A percentile compares a stretch with the other conserved stretches of the same genome.
These are phyloP conservation scores for Pleodorina starrii DNA, from an alignment of 139 green algal species.

Conservation along the genomic window DNA sequence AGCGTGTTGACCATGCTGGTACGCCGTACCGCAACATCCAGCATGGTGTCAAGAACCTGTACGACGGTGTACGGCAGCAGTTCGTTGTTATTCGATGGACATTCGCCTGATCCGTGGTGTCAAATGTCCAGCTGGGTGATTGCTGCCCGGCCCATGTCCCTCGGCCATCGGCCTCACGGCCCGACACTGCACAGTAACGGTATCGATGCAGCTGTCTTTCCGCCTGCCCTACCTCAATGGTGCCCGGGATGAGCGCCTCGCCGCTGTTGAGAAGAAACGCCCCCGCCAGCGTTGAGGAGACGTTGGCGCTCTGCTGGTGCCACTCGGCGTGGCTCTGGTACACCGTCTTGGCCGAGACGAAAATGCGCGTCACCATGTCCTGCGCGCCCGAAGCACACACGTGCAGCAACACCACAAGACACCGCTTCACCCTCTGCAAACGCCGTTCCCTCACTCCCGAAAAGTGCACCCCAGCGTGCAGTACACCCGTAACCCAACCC, in stretches of 20 bases:
- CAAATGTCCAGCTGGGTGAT: too few species aligned
- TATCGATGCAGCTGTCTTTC: too few species aligned
- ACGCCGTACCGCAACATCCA: background rate
- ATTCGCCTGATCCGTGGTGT: too few species aligned
- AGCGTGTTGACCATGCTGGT: constrained; percentile 11
- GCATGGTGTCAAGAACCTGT: constrained; percentile 1
- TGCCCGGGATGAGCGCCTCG: background rate
- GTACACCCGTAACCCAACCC: too few species aligned
- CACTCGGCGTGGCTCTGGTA: background rate
- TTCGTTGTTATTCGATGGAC: background rate
- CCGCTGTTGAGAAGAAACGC: constrained; percentile 28
- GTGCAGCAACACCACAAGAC: too few species aligned
- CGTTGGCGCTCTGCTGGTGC: background rate
- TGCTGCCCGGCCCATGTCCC: too few species aligned
- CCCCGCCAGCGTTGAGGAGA: background rate
- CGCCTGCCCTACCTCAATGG: background rate
- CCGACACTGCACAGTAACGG: too few species aligned
- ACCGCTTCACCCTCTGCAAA: background rate
- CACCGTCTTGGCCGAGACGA: background rate
- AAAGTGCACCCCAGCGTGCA: too few species aligned
- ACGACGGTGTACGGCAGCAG: background rate
- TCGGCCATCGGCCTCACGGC: too few species aligned
- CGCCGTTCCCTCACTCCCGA: too few species aligned
- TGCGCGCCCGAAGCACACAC: background rate
- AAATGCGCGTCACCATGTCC: background rate